Percentiles rank a stretch among this genome's conserved stretches.
These are phyloP conservation scores for Saitozyma podzolica DNA, from an alignment of 768 basidiomycete species.

Conservation along the genomic window DNA sequence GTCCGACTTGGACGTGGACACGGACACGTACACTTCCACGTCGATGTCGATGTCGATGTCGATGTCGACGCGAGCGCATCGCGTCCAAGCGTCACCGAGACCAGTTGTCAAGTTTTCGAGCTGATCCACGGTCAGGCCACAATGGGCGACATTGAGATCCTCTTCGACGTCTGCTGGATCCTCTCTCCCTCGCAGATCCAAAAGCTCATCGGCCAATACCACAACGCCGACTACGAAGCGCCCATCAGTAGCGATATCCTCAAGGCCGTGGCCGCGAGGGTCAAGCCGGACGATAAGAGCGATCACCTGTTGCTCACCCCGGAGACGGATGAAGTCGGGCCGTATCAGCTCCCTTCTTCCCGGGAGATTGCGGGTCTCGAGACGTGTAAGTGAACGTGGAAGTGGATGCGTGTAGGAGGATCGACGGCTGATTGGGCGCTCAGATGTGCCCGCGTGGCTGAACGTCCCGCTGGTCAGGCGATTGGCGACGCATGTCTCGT, in stretches of 20 bases:
- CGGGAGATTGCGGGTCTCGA: slow-evolving; percentile 94
- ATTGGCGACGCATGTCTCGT: slow-evolving; percentile 27
- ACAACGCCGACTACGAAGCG: slow-evolving; percentile 99
- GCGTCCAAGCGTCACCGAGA: no score
- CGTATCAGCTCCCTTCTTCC: slow-evolving; percentile 76
- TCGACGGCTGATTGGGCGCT: slow-evolving; percentile 5
- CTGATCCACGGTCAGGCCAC: slow-evolving; percentile 64
- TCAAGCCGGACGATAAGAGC: slow-evolving; percentile 92
- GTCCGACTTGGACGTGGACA: slow-evolving; percentile 17
- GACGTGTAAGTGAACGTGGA: slow-evolving; percentile 60
- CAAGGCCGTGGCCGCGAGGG: slow-evolving; percentile 91
- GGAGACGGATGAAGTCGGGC: slow-evolving; percentile 94
- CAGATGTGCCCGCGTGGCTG: slow-evolving; percentile 48
- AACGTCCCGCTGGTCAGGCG: slow-evolving; percentile 43
- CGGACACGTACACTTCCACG: not conserved
- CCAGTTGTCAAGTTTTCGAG: not conserved
- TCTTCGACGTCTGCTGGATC: slow-evolving; percentile 98
- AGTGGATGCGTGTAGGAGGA: no score
- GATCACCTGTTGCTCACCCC: slow-evolving; percentile 94
- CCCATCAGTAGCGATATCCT: slow-evolving; percentile 97
- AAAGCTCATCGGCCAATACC: slow-evolving; percentile 98
- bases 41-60: not conserved
- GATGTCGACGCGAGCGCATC: no score
- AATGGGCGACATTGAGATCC: slow-evolving; percentile 93
- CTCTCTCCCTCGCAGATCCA: slow-evolving; percentile 98